phyloP scores from a whole-genome alignment of 352 stramenopile species.

The Halophytophthora batemanensis region DNA sequence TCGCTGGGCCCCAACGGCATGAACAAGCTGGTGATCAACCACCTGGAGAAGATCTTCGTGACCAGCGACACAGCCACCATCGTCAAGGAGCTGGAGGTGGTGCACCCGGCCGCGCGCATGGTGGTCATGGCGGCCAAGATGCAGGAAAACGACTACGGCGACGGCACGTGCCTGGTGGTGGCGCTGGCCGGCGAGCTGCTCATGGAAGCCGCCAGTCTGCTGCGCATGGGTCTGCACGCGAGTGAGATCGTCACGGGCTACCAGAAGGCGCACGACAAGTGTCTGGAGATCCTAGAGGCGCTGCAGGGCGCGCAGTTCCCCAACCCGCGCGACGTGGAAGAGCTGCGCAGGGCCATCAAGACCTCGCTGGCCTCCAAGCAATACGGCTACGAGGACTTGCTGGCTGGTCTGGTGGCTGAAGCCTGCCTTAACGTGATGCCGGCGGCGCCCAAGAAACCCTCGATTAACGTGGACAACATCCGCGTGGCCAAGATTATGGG shows the following conservation, averaged over 20 bases:
- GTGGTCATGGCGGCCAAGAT: conserved; percentile 97
- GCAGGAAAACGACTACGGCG: conserved; percentile 97
- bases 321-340: conserved; percentile 78
- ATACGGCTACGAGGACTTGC: conserved; percentile 94
- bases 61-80: conserved; percentile 99
- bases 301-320: conserved; percentile 77
- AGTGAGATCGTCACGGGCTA: conserved; percentile 98
- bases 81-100: conserved; percentile 97
- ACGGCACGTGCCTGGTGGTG: conserved; percentile 97
- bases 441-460: conserved; percentile 74
- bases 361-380: conserved; percentile 98
- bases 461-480: conserved; percentile 97
- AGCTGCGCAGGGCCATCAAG: conserved; percentile 90
- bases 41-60: conserved; percentile 99
- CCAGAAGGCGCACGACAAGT: conserved; percentile 93
- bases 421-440: conserved; percentile 95
- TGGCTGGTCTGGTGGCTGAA: conserved; percentile 93
- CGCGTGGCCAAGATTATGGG: conserved; percentile 98
- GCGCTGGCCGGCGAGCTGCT: conserved; percentile 97
- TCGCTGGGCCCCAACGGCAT: conserved; percentile 99
- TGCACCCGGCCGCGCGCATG: conserved; percentile 98
- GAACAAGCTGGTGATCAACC: conserved; percentile 99
- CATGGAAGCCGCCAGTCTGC: conserved; percentile 93
- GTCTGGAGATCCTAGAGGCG: conserved; percentile 89
- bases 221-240: conserved; percentile 97